Percentiles rank a stretch among this genome's conserved stretches.
These are phyloP conservation scores for Helicostylum pulchrum DNA, from an alignment of 192 early-diverging fungal genomes.

Conservation along the genomic window DNA sequence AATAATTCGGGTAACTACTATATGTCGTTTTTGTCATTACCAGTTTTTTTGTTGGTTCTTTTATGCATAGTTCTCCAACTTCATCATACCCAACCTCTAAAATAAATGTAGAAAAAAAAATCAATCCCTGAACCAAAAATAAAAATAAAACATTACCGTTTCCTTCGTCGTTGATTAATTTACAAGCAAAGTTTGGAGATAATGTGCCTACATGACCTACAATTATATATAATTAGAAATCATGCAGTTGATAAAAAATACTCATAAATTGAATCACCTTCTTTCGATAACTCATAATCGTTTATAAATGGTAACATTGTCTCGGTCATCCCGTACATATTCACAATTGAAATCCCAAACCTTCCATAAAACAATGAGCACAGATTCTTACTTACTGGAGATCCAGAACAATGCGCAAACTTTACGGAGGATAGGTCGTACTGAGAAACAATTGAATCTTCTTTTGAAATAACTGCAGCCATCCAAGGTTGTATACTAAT, in stretches of 20 bases:
- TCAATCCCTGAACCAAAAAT: no score
- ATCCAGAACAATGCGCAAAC: background rate
- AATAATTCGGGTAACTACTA: no score
- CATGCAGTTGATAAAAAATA: no score
- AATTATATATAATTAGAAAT: no score
- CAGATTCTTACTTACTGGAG: background rate
- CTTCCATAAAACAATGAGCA: background rate
- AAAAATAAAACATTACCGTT: slow-evolving; percentile 20
- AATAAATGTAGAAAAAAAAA: background rate
- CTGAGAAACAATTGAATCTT: slow-evolving; percentile 26
- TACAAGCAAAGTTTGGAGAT: slow-evolving; percentile 34
- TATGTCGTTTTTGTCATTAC: no score
- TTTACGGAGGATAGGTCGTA: slow-evolving; percentile 34
- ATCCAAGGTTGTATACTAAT: slow-evolving; percentile 63
- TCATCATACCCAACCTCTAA: slow-evolving; percentile 38
- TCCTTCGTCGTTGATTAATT: slow-evolving; percentile 45
- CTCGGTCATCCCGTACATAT: slow-evolving; percentile 11
- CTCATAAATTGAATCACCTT: background rate
- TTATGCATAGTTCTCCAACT: slow-evolving; percentile 50
- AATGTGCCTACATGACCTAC: slow-evolving; percentile 37
- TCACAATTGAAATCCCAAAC: background rate
- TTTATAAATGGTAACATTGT: background rate
- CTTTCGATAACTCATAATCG: background rate
- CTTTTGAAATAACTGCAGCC: slow-evolving; percentile 50
- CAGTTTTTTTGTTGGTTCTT: slow-evolving; percentile 41